Evolutionary conservation across 2,329 filamentous ascomycete species (phyloP), one percentile per base, ranked within the genome.

Genomic region (Leptosphaerulina australis): DNA sequence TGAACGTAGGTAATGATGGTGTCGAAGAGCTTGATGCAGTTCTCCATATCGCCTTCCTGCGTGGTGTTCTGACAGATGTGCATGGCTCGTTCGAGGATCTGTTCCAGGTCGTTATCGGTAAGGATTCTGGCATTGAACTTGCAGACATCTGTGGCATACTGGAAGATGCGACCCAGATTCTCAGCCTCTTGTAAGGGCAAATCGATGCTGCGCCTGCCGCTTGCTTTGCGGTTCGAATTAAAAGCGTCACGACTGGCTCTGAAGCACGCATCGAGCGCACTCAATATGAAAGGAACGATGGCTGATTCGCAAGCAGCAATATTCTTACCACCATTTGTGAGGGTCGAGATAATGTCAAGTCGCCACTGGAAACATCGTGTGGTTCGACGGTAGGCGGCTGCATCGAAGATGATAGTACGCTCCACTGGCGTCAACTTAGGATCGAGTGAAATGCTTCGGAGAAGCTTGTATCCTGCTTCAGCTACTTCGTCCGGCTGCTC

Each of bases 91-190:
- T 83, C 79, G 48, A 92, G 82, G 44, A 91, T 73, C 3, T 77
- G 76, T 41, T 79, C 79, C 15, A 88, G 78, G 35, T 86, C 82
- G 24, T 79, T 72, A 56, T 88, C 85, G 56, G 81, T 81, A 18
- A 87, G 84, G 24, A 84, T 80, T 58, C 86, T 87, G 68, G 85
- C 88, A 67, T 87, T 90, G 76, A 89, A 91, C 66, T 89, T 90
- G 74, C 89, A 84, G 44, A 90, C 79, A 55, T 88, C 84, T 49
- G 81, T 80, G 44, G 88, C 78, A 58, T 86, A 88, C 10, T 76
- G 72, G 63, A 91, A 90, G 2, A 91, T 72, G 37, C 82, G 80
- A 2, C 80, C 75, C 44, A 91, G 50, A 29, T 67, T 67, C 17
- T 64, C 60, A 7, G 63, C 58, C 38, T 74, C 70, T 30, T 56